Evolutionary conservation across 129 eudicot genomes (phyloP), one percentile per base, ranked within the genome.

Genomic region (Scalesia atractyloides): DNA sequence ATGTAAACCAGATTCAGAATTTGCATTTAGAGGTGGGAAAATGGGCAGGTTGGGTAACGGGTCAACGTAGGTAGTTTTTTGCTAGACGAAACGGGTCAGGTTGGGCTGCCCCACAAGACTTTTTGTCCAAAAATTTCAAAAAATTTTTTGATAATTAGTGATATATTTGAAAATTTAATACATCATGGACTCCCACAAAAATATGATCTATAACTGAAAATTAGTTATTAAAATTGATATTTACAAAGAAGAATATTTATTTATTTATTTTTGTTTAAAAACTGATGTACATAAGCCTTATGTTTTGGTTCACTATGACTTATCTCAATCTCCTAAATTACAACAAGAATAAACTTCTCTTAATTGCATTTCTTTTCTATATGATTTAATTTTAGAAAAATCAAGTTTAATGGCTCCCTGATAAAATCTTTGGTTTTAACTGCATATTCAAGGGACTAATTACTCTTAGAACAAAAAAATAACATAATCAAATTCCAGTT

Each of bases 11-110:
- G 30, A 47, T 67, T 9, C 60, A 49, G 36, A 12, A 49, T 30
- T 68, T 49, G 61, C 73, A 68, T 16, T 50, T 39, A 41, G 15
- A 64, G 14, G 48, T 62, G 48, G 47, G 12, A 62, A 34, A n/a
- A 33, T 62, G 44, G 12, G 47, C 39, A 11, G 37, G 37, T 58
- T 15, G 47, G 6, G 48, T 36, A 36, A 62, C 13, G 7, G 48
- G 47, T 36, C 24, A 62, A 10, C 18, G 11, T 30, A 14, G 37
- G 10, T 43, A 12, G 9, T 10, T 20, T n/a, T 63, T 63, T 17
- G 18, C 10, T 5, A 9, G 66, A 4, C 3, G 5, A 13, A 61
- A 26, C 22, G 7, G 47, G 68, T 57, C 20, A 7, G 67, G 22
- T 62, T n/a, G 4, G 36, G 47, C 34, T 62, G 46, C 3, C 34